Conservation (phyloP, 2,329 filamentous ascomycete species). For the Cladobotryum mycophilum region DNA sequence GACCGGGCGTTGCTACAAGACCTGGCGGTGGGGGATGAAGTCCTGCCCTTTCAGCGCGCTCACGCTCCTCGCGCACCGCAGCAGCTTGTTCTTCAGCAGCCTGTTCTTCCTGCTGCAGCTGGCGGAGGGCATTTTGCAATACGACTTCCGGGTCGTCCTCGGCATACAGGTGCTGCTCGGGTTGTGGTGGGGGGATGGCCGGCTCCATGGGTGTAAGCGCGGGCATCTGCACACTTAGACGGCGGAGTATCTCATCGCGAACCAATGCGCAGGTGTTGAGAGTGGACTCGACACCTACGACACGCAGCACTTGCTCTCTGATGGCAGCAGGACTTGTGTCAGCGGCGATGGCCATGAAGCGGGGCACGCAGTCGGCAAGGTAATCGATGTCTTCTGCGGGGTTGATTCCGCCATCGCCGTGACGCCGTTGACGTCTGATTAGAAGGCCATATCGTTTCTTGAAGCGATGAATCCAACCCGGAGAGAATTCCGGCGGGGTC, state of each 20-base stretch:
- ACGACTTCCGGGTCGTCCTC: conserved; percentile 53
- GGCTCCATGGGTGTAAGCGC: conserved; percentile 21
- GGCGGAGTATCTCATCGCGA: conserved; percentile 50
- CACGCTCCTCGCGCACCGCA: conserved; percentile 46
- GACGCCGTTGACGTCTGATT: conserved; percentile 49
- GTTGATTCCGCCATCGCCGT: conserved; percentile 40
- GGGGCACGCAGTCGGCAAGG: conserved; percentile 53
- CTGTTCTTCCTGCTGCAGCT: conserved; percentile 53
- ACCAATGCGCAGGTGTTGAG: conserved; percentile 51
- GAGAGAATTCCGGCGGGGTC: conserved; percentile 54
- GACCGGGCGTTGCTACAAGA: conserved; percentile 28
- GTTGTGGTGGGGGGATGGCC: conserved; percentile 23
- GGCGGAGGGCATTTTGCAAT: conserved; percentile 52
- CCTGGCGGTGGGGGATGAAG: conserved; percentile 19
- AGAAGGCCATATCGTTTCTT: conserved; percentile 57
- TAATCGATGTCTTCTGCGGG: conserved; percentile 53
- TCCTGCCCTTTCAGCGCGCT: conserved; percentile 38
- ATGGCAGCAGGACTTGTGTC: conserved; percentile 56
- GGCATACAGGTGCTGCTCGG: conserved; percentile 36
- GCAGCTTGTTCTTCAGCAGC: conserved; percentile 53
- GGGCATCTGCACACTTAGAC: conserved; percentile 21
- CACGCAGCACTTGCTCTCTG: conserved; percentile 49
- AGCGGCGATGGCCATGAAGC: conserved; percentile 51
- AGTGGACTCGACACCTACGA: conserved; percentile 49
- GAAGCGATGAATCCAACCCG: conserved; percentile 59